Conservation (phyloP, 345 rosid genomes). For the Odontarrhena argentea region DNA sequence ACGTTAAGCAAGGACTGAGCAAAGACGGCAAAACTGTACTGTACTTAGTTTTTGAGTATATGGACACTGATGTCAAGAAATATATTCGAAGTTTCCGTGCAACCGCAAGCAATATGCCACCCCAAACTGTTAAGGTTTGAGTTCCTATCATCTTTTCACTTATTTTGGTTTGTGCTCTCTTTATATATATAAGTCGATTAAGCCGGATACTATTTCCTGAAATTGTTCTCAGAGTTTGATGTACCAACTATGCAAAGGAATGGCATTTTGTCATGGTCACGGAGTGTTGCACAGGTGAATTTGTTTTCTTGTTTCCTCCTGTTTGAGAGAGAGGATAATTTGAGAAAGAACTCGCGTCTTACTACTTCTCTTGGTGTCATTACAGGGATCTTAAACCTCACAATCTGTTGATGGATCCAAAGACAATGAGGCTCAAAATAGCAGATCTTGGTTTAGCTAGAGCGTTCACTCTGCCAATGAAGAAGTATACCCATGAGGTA, state of each 20-base stretch:
- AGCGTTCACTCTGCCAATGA: constrained; percentile 86
- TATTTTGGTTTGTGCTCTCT: neutral
- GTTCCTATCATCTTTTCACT: neutral
- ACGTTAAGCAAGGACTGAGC: constrained; percentile 89
- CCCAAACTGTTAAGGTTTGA: constrained; percentile 54
- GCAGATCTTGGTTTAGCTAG: constrained; percentile 97
- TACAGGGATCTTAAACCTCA: constrained; percentile 96
- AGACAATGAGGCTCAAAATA: constrained; percentile 80
- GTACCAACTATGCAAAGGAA: constrained; percentile 96
- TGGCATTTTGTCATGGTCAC: constrained; percentile 94
- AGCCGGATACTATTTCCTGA: neutral
- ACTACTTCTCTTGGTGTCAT: constrained; percentile 4
- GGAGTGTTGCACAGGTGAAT: constrained; percentile 91
- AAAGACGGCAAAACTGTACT: constrained; percentile 92
- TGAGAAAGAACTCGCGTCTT: constrained; percentile 1
- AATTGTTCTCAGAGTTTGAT: constrained; percentile 67
- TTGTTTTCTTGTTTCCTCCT: neutral
- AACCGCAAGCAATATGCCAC: constrained; percentile 58
- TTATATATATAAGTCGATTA: neutral
- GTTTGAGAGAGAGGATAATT: neutral
- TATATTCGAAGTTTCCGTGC: constrained; percentile 74
- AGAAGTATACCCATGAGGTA: constrained; percentile 97
- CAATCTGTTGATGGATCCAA: constrained; percentile 93
- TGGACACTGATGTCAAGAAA: constrained; percentile 93
- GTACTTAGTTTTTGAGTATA: constrained; percentile 86